A percentile compares a stretch with the other conserved stretches of the same genome.
Evolutionary conservation across 805 yeast genomes (phyloP).

Genomic region (Lipomyces orientalis): DNA sequence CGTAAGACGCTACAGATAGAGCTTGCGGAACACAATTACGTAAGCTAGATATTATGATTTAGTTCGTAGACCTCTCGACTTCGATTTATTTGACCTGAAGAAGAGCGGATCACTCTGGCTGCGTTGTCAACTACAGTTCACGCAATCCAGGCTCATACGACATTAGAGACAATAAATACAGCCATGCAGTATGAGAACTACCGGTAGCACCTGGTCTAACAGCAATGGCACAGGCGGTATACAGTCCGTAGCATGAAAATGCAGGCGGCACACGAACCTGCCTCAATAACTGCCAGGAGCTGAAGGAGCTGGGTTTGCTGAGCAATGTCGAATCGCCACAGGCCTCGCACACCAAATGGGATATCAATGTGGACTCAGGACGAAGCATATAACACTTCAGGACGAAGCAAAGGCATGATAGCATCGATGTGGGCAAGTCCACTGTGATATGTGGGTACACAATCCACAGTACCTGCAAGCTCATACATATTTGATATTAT

Average conservation of each 20-base stretch:
- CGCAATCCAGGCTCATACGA: neutral
- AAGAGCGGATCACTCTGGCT: neutral
- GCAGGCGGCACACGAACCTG: neutral
- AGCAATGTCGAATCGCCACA: no score
- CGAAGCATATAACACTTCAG: no score
- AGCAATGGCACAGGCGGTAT: neutral
- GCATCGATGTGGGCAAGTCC: no score
- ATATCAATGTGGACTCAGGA: no score
- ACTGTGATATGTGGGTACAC: no score
- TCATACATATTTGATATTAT: neutral
- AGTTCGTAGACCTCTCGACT: neutral
- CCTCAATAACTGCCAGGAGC: neutral
- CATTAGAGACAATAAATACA: neutral
- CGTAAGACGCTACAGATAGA: neutral
- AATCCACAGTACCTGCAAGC: neutral
- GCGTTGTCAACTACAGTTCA: neutral
- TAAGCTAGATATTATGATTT: neutral
- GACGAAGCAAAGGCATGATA: no score
- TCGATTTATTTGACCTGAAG: neutral
- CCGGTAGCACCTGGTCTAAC: neutral
- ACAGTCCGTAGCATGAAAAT: neutral
- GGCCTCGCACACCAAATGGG: no score
- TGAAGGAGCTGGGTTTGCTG: no score
- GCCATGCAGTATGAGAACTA: neutral
- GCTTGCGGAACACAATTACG: neutral